These are phyloP conservation scores for Myriangium duriaei DNA, from an alignment of 2,329 filamentous ascomycete genomes.

Conservation along the genomic window DNA sequence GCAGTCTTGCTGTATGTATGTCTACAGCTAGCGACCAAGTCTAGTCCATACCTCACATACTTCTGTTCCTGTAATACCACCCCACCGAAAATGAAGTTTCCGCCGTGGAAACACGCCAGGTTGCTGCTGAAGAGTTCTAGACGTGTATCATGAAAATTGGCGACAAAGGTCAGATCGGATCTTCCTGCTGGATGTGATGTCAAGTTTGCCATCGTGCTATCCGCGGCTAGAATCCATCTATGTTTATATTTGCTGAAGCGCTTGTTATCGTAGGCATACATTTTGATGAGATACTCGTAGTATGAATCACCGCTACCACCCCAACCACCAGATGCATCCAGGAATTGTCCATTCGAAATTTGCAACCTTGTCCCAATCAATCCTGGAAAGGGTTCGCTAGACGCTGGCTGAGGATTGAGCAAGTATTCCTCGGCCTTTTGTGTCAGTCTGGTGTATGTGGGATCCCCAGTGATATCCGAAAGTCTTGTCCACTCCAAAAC, in stretches of 20 bases:
- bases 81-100: conserved; percentile 74
- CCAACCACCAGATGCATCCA: conserved; percentile 61
- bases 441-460: conserved; percentile 51
- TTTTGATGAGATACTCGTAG: conserved; percentile 87
- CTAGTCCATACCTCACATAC: conserved; percentile 63
- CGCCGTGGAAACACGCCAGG: conserved; percentile 70
- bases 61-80: conserved; percentile 51
- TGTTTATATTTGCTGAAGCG: conserved; percentile 56
- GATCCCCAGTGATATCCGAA: conserved; percentile 59
- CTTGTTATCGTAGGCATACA: conserved; percentile 65
- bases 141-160: conserved; percentile 39
- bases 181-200: conserved; percentile 54
- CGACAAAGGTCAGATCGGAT: conserved; percentile 61
- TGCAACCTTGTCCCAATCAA: conserved; percentile 58
- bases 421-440: conserved; percentile 60
- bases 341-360: conserved; percentile 52
- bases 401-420: conserved; percentile 47
- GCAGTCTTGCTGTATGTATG: conserved; percentile 56
- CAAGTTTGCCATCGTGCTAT: conserved; percentile 62
- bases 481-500: conserved; percentile 76
- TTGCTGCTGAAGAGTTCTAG: conserved; percentile 31
- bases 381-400: conserved; percentile 62
- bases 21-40: conserved; percentile 59
- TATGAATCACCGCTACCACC: conserved; percentile 65
- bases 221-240: conserved; percentile 59